A percentile compares a stretch with the other conserved stretches of the same genome.
phyloP scores from a whole-genome alignment of 495 filamentous ascomycete species.

The Oidiodendron maius region DNA sequence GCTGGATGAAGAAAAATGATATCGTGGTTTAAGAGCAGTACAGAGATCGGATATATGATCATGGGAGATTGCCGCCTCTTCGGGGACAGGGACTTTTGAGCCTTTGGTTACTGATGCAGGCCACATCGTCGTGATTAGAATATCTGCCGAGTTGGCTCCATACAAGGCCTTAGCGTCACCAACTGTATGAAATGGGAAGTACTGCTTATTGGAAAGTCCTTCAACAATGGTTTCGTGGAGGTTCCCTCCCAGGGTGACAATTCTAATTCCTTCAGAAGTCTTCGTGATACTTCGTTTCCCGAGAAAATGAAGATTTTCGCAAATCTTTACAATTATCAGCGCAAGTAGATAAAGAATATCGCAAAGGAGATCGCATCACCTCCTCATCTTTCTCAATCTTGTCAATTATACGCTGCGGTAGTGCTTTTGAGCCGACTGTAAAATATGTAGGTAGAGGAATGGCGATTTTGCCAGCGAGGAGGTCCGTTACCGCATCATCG shows the following conservation, averaged over 20 bases:
- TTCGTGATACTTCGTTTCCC: constrained; percentile 80
- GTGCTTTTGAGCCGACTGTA: constrained; percentile 58
- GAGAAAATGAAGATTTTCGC: constrained; percentile 80
- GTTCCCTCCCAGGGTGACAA: constrained; percentile 72
- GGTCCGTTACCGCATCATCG: constrained; percentile 50
- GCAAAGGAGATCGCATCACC: constrained; percentile 25
- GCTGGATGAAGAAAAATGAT: constrained; percentile 72
- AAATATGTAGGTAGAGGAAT: constrained; percentile 86
- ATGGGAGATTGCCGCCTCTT: constrained; percentile 32
- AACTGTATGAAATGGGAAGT: constrained; percentile 62
- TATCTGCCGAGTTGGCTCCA: constrained; percentile 71
- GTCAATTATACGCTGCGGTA: constrained; percentile 64
- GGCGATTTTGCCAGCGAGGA: constrained; percentile 63
- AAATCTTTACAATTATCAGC: constrained; percentile 46
- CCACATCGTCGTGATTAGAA: constrained; percentile 83
- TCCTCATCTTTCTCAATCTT: constrained; percentile 67
- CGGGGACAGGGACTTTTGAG: constrained; percentile 48
- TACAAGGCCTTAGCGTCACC: constrained; percentile 69
- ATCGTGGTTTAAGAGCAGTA: constrained; percentile 70
- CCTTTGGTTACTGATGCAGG: constrained; percentile 61
- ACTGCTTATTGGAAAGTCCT: constrained; percentile 53
- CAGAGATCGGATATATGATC: constrained; percentile 66
- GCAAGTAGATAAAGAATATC: neutral
- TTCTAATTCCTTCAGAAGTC: constrained; percentile 81
- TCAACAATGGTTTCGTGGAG: constrained; percentile 47